phyloP scores from a whole-genome alignment of 164 flowering plant species.

The Houttuynia cordata region DNA sequence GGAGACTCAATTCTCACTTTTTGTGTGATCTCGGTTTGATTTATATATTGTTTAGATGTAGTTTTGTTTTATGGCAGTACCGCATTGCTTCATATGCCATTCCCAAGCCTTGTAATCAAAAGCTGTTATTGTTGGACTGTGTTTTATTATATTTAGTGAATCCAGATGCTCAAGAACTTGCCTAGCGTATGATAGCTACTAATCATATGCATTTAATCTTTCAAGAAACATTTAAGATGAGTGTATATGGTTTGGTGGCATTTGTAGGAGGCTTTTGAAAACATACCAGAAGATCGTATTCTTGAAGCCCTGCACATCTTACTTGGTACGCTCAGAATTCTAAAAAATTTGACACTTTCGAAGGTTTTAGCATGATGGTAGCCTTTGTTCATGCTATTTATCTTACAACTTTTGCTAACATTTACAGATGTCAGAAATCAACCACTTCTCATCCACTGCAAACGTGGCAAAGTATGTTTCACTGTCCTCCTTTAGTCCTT shows the following conservation, averaged over 20 bases:
- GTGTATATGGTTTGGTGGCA: not conserved
- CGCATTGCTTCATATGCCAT: not conserved
- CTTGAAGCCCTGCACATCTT: conserved; percentile 51
- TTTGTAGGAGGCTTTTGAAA: conserved; percentile 38
- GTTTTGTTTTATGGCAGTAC: too few relatives aligned
- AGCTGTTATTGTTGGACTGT: not conserved
- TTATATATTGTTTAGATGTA: too few relatives aligned
- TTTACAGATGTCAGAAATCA: conserved; percentile 55
- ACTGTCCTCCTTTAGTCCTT: too few relatives aligned
- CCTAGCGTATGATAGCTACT: not conserved
- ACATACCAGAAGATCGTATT: conserved; percentile 41
- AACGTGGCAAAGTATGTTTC: conserved; percentile 67
- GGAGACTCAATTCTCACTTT: too few relatives aligned
- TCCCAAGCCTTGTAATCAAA: not conserved
- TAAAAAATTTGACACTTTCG: too few relatives aligned
- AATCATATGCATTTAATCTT: not conserved
- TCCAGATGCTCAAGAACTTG: not conserved
- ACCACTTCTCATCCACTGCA: conserved; percentile 73
- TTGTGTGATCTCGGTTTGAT: not conserved
- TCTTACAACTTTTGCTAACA: not conserved
- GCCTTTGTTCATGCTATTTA: not conserved
- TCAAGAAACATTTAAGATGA: not conserved
- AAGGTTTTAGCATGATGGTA: too few relatives aligned
- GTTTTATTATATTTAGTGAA: not conserved
- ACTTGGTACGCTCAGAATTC: conserved; percentile 33